Percentiles rank a stretch among this genome's conserved stretches.
phyloP scores from a whole-genome alignment of 441 rosid genomes.

The Breynia disticha region DNA sequence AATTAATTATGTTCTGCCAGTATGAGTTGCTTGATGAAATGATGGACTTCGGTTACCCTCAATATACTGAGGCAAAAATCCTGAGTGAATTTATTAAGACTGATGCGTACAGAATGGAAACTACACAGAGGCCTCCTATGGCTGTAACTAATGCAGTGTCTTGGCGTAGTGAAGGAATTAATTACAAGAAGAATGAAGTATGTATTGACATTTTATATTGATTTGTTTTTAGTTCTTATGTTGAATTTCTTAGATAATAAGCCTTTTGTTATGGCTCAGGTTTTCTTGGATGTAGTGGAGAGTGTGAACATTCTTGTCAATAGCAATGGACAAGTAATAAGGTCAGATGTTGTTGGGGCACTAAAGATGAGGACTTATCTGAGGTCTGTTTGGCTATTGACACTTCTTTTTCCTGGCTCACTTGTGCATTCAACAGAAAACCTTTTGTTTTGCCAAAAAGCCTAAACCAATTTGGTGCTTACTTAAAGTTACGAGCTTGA shows the following conservation, averaged over 20 bases:
- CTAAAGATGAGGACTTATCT: slow-evolving; percentile 96
- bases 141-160: slow-evolving; percentile 98
- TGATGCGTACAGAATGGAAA: slow-evolving; percentile 99
- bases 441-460: too few relatives aligned
- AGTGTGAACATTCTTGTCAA: slow-evolving; percentile 93
- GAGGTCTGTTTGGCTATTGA: slow-evolving; percentile 38
- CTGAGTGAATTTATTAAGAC: slow-evolving; percentile 96
- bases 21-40: slow-evolving; percentile 98
- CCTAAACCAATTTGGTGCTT: too few relatives aligned
- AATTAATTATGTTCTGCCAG: slow-evolving; percentile 38
- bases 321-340: slow-evolving; percentile 90
- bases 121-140: slow-evolving; percentile 94
- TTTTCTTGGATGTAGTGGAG: slow-evolving; percentile 94
- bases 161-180: slow-evolving; percentile 96
- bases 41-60: slow-evolving; percentile 99
- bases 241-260: slow-evolving; percentile 16
- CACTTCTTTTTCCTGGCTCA: not conserved
- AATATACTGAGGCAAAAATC: slow-evolving; percentile 87
- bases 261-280: slow-evolving; percentile 35
- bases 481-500: too few relatives aligned
- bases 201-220: slow-evolving; percentile 11
- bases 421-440: too few relatives aligned
- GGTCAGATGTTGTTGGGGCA: slow-evolving; percentile 97
- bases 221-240: slow-evolving; percentile 5
- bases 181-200: slow-evolving; percentile 92